Conservation (phyloP, 768 basidiomycete genomes). For the Aureoboletus auriporus region DNA sequence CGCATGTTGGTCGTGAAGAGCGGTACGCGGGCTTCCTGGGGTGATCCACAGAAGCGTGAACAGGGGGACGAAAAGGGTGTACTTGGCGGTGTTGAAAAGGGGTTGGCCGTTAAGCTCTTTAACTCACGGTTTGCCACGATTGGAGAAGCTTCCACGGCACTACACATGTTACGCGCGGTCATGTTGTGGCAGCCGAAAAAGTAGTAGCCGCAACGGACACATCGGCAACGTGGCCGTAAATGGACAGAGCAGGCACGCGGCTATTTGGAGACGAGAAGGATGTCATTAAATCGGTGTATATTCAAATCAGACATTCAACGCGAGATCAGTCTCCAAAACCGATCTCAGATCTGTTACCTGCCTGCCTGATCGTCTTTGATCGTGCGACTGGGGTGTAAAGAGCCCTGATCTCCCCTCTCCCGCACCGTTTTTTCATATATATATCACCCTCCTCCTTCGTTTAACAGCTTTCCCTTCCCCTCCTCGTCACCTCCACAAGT, state of each 20-base stretch:
- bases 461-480: slow-evolving; percentile 48
- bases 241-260: slow-evolving; percentile 52
- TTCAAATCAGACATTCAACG: slow-evolving; percentile 38
- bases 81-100: slow-evolving; percentile 25
- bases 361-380: slow-evolving; percentile 59
- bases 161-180: slow-evolving; percentile 29
- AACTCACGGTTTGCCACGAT: slow-evolving; percentile 33
- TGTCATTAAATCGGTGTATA: slow-evolving; percentile 30
- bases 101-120: slow-evolving; percentile 41
- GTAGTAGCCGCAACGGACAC: slow-evolving; percentile 39
- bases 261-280: slow-evolving; percentile 41
- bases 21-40: slow-evolving; percentile 13
- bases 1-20: no score
- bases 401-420: slow-evolving; percentile 41
- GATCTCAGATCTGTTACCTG: slow-evolving; percentile 35
- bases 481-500: slow-evolving; percentile 34
- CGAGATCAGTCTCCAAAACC: slow-evolving; percentile 33
- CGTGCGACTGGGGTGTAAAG: slow-evolving; percentile 49
- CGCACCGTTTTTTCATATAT: slow-evolving; percentile 47
- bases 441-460: slow-evolving; percentile 45
- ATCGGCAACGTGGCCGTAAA: slow-evolving; percentile 46
- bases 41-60: slow-evolving; percentile 23
- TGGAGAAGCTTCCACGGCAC: slow-evolving; percentile 36
- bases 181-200: slow-evolving; percentile 32
- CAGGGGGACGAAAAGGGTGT: slow-evolving; percentile 2